A percentile compares a stretch with the other conserved stretches of the same genome.
Evolutionary conservation across 1,139 yeast genomes (phyloP).

Genomic region (Protomyces inouyei): DNA sequence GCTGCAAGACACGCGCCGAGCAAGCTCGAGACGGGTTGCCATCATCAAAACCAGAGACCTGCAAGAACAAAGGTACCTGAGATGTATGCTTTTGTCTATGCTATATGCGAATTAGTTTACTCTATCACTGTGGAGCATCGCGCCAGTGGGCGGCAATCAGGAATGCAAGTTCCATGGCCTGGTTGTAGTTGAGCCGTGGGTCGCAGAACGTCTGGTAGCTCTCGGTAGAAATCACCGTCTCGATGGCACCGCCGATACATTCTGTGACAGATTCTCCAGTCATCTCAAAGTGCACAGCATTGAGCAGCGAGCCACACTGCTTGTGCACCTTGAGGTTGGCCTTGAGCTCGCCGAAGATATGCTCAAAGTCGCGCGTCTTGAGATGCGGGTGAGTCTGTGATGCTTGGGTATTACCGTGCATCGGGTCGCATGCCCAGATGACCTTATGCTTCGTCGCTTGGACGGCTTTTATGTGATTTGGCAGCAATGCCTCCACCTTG

Average conservation of each 20-base stretch:
- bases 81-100: not conserved
- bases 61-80: slow-evolving; percentile 4
- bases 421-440: slow-evolving; percentile 36
- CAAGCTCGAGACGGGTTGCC: slow-evolving; percentile 18
- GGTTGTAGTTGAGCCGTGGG: slow-evolving; percentile 43
- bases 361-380: slow-evolving; percentile 46
- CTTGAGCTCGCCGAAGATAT: slow-evolving; percentile 43
- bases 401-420: slow-evolving; percentile 44
- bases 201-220: slow-evolving; percentile 47
- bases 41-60: slow-evolving; percentile 13
- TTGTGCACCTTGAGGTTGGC: slow-evolving; percentile 42
- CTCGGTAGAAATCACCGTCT: slow-evolving; percentile 40
- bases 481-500: slow-evolving; percentile 41
- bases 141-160: slow-evolving; percentile 39
- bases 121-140: not conserved
- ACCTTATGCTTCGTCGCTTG: slow-evolving; percentile 42
- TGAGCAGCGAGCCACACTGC: slow-evolving; percentile 39
- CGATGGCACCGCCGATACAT: slow-evolving; percentile 46
- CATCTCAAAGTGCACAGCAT: slow-evolving; percentile 46
- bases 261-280: slow-evolving; percentile 48
- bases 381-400: slow-evolving; percentile 41
- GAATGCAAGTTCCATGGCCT: slow-evolving; percentile 45
- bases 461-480: slow-evolving; percentile 44
- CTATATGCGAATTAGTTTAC: no score
- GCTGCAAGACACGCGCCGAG: slow-evolving; percentile 72